phyloP scores from a whole-genome alignment of 2,329 filamentous ascomycete genomes.

The Peltaster fructicola region DNA sequence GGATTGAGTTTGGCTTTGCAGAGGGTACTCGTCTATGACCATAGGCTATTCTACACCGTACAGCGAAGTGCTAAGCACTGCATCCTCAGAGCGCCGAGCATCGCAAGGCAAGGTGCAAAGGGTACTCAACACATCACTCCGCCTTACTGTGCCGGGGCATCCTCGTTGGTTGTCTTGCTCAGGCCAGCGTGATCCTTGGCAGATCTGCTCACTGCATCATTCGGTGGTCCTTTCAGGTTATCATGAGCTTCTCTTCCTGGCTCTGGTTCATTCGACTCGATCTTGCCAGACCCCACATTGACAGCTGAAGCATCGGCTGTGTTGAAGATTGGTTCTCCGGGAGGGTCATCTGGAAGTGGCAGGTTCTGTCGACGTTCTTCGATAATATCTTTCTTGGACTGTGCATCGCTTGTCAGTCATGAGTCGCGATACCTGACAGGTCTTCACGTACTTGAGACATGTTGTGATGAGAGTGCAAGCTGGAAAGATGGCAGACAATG shows the following conservation, averaged over 20 bases:
- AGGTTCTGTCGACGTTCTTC: constrained; percentile 54
- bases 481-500: too few relatives aligned
- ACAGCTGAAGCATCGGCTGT: constrained; percentile 50
- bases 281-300: constrained; percentile 49
- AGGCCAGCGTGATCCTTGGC: constrained; percentile 24
- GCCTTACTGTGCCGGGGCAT: too few relatives aligned
- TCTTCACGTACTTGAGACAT: too few relatives aligned
- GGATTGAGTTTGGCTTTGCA: too few relatives aligned
- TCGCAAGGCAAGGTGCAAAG: too few relatives aligned
- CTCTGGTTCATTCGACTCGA: constrained; percentile 31
- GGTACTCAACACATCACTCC: too few relatives aligned
- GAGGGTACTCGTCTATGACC: too few relatives aligned
- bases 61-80: too few relatives aligned
- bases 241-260: constrained; percentile 40
- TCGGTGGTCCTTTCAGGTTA: constrained; percentile 40
- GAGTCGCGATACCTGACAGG: too few relatives aligned
- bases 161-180: constrained; percentile 23
- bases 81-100: too few relatives aligned
- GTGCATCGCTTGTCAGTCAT: constrained; percentile 2
- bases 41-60: too few relatives aligned
- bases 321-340: constrained; percentile 60
- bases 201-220: constrained; percentile 39
- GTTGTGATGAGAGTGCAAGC: too few relatives aligned
- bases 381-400: constrained; percentile 45
- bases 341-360: constrained; percentile 62